A percentile compares a stretch with the other conserved stretches of the same genome.
These are phyloP conservation scores for Recurvomyces mirabilis DNA, from an alignment of 495 filamentous ascomycete species.

Conservation along the genomic window DNA sequence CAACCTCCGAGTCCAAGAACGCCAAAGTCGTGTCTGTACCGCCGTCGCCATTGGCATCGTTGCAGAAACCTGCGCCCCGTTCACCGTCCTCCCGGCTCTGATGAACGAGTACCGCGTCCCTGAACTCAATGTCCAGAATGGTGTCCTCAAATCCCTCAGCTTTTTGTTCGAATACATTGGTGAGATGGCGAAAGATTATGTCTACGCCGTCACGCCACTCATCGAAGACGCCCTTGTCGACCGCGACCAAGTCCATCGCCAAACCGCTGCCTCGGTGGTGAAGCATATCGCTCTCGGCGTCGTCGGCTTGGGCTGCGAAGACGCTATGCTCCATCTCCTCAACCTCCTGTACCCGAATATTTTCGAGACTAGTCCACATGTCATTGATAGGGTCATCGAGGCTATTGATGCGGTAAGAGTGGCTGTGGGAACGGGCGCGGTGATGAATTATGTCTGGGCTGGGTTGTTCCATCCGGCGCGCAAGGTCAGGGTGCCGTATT, in stretches of 20 bases:
- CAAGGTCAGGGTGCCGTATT: conserved; percentile 87
- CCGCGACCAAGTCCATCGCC: conserved; percentile 94
- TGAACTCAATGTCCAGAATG: conserved; percentile 97
- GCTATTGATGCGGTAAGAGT: conserved; percentile 94
- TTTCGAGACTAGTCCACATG: conserved; percentile 96
- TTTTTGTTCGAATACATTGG: conserved; percentile 99
- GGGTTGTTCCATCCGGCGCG: conserved; percentile 93
- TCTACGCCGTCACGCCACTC: conserved; percentile 94
- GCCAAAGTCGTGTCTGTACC: conserved; percentile 95
- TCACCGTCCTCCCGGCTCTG: conserved; percentile 94
- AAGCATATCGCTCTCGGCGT: conserved; percentile 96
- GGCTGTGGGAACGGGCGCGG: conserved; percentile 78
- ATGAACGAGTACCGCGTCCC: conserved; percentile 99
- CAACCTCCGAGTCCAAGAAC: conserved; percentile 93
- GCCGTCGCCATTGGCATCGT: conserved; percentile 99
- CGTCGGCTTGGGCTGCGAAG: conserved; percentile 94
- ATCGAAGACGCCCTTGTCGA: conserved; percentile 97
- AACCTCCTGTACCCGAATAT: conserved; percentile 94
- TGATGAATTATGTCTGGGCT: conserved; percentile 97
- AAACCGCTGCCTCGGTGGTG: conserved; percentile 90
- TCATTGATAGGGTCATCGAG: conserved; percentile 95
- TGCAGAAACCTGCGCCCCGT: conserved; percentile 98
- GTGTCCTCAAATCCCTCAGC: conserved; percentile 89
- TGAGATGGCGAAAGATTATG: conserved; percentile 99
- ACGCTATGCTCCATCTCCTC: conserved; percentile 95